Evolutionary conservation across 163 green algal genomes (phyloP).

Genomic region (Chlorella variabilis): DNA sequence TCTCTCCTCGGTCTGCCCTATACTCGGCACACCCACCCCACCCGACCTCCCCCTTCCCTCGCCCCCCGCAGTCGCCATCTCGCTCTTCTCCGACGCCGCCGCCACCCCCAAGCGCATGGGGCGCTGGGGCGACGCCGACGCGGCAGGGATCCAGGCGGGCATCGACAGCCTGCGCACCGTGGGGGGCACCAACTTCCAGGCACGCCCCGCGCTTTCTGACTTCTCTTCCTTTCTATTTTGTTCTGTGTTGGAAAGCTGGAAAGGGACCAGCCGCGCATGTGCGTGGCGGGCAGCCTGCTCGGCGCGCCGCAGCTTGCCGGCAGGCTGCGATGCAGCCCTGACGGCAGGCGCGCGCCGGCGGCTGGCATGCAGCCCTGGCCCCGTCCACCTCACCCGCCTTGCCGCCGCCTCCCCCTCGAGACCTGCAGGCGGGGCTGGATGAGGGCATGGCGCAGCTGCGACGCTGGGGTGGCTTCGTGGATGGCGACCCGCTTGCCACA

Average conservation of each 20-base stretch:
- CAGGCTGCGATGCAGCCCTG: too few relatives aligned
- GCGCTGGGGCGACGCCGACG: conserved; percentile 18
- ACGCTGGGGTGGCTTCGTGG: not conserved
- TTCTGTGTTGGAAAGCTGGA: too few relatives aligned
- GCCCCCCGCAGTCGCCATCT: conserved; percentile 30
- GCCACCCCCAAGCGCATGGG: conserved; percentile 31
- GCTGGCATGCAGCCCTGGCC: too few relatives aligned
- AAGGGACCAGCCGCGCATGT: too few relatives aligned
- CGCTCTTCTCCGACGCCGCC: conserved; percentile 32
- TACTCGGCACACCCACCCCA: not conserved
- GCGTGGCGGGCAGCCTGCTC: too few relatives aligned
- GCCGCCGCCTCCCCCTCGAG: too few relatives aligned
- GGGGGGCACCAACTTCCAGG: conserved; percentile 38
- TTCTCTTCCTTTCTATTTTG: too few relatives aligned
- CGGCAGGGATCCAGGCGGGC: conserved; percentile 7
- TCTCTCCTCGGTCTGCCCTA: too few relatives aligned
- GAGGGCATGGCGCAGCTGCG: conserved; percentile 15
- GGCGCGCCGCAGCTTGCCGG: too few relatives aligned
- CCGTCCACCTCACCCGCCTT: too few relatives aligned
- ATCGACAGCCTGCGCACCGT: conserved; percentile 7
- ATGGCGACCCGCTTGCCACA: not conserved
- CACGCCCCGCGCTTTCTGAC: not conserved
- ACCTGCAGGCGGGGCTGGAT: conserved; percentile 21
- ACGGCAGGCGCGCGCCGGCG: too few relatives aligned
- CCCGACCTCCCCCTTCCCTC: not conserved